Evolutionary conservation across 345 rosid genomes (phyloP).

Genomic region (Pistacia atlantica): DNA sequence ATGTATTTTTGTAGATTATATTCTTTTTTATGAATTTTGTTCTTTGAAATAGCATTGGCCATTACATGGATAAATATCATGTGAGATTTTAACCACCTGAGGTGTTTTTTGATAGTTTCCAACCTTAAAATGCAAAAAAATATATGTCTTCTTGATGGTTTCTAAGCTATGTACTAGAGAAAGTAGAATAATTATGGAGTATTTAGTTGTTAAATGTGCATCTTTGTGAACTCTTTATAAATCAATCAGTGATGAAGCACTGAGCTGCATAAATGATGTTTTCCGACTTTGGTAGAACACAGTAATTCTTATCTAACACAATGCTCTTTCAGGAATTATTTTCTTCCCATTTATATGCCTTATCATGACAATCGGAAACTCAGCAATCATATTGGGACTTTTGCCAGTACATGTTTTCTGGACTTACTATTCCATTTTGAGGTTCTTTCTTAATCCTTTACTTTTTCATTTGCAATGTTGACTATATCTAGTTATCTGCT

Average conservation of each 20-base stretch:
- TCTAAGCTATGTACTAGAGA: constrained; percentile 3
- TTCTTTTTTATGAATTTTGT: background rate
- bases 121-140: background rate
- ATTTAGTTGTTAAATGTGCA: constrained; percentile 5
- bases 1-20: background rate
- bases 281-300: background rate
- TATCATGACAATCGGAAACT: constrained; percentile 67
- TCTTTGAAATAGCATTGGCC: background rate
- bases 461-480: background rate
- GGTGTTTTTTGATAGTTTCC: background rate
- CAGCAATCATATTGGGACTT: constrained; percentile 68
- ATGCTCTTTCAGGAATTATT: constrained; percentile 55
- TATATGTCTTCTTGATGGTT: background rate
- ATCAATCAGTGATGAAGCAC: background rate
- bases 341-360: constrained; percentile 76
- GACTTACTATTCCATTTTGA: constrained; percentile 70
- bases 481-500: constrained; percentile 12
- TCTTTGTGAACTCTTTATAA: background rate
- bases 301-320: background rate
- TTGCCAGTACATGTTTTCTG: constrained; percentile 60
- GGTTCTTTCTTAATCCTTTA: constrained; percentile 47
- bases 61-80: background rate
- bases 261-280: background rate
- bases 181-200: background rate
- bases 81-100: background rate